Evolutionary conservation across 2,329 filamentous ascomycete genomes (phyloP).

Genomic region (Hirsutella rhossiliensis): DNA sequence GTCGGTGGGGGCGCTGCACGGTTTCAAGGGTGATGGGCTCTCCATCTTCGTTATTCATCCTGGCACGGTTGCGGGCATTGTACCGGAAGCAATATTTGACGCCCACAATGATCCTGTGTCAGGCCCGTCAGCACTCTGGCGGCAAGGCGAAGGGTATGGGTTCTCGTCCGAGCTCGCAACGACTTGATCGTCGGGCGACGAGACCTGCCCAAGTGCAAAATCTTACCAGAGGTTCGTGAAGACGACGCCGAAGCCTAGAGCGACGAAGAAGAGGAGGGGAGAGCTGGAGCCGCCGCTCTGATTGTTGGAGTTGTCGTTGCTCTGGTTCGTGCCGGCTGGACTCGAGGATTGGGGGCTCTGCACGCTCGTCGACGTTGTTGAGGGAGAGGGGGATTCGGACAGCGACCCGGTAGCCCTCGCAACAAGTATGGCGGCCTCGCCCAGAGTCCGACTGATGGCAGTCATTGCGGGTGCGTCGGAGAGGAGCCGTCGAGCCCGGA

Average conservation of each 20-base stretch:
- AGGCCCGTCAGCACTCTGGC: slow-evolving; percentile 10
- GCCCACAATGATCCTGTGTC: slow-evolving; percentile 87
- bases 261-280: slow-evolving; percentile 68
- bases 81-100: slow-evolving; percentile 99
- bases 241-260: slow-evolving; percentile 91
- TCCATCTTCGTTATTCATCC: slow-evolving; percentile 66
- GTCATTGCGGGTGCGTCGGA: slow-evolving; percentile 17
- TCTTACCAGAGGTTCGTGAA: slow-evolving; percentile 96
- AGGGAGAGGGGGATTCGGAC: slow-evolving; percentile 5
- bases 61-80: slow-evolving; percentile 79
- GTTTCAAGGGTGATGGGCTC: slow-evolving; percentile 80
- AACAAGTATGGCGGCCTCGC: slow-evolving; percentile 23
- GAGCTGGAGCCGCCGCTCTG: slow-evolving; percentile 23
- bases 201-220: neutral
- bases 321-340: slow-evolving; percentile 5
- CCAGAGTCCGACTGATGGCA: slow-evolving; percentile 22
- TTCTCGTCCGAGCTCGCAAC: no score
- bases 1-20: slow-evolving; percentile 74
- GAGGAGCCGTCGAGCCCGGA: neutral
- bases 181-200: neutral
- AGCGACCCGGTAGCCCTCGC: slow-evolving; percentile 14
- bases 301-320: slow-evolving; percentile 10
- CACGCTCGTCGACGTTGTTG: slow-evolving; percentile 6
- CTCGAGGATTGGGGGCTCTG: slow-evolving; percentile 6
- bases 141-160: neutral